Base-by-base conservation (phyloP, 2,329 filamentous ascomycete genomes). In the Paramyrothecium roridum region DNA sequence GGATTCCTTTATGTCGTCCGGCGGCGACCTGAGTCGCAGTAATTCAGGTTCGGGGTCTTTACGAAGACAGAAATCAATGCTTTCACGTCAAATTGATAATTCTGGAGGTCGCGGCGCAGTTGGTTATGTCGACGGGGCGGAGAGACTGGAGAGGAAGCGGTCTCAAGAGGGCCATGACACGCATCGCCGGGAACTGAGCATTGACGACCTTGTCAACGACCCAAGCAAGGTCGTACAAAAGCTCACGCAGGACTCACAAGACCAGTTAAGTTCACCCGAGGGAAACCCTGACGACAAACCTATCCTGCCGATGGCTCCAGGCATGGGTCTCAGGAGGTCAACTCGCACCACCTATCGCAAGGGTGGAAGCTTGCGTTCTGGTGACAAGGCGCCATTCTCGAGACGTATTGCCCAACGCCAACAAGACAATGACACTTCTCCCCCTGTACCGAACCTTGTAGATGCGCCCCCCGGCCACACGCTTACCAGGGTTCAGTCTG, bases 21-120 rank as follows among this genome's bases (percentile, higher is more conserved):
- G 88, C 10, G 63, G 61, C 59, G 75, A 82, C 52, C 56, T 75
- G 60, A 80, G 62, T 58, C 83, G 66, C 76, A 85, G 58, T 71
- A 80, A 73, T 73, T 83, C 73, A 68, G 83, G 83, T 19, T 83
- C 73, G 69, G 83, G 83, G 17, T 82, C 89, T 43, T 70, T 98
- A 59, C 82, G 87, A 63, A 84, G 95, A 64, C 96, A 96, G 73
- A 96, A 95, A 73, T 98, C 93, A 0, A 97, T 96, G 90, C 80
- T 99, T 6, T 98, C 93, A 7, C 84, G 89, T 56, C 93, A 98
- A 70, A 90, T 99, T 56, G 90, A 96, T 63, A 89, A 84, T 60
- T 84, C 86, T 4, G 80, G 81, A 10, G 81, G 81, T 0, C 75
- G 75, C 56, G 79, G 76, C 22, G 79, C 74, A 19, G 80, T 84